Evolutionary conservation across 192 early-diverging fungal genomes (phyloP).

Genomic region (Entophlyctis helioformis): DNA sequence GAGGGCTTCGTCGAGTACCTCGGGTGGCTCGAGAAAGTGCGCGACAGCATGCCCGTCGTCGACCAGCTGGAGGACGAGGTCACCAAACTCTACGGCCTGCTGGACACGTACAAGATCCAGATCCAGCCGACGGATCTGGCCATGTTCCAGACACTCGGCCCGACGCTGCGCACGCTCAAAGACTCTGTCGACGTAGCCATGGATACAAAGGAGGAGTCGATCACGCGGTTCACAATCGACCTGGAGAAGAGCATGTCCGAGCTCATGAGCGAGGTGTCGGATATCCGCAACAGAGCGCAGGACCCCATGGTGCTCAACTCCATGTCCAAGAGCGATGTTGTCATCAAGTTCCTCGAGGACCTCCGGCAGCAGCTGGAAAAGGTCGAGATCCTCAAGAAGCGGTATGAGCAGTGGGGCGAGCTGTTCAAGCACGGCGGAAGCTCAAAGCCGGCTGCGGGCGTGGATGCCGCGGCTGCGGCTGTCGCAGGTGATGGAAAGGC

Average conservation of each 20-base stretch:
- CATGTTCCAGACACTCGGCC: conserved; percentile 42
- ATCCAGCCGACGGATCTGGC: conserved; percentile 50
- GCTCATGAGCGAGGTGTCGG: conserved; percentile 37
- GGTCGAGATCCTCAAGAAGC: conserved; percentile 25
- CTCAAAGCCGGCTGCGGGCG: conserved; percentile 1
- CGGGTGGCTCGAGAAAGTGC: conserved; percentile 48
- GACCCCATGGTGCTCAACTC: conserved; percentile 49
- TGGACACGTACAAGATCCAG: conserved; percentile 35
- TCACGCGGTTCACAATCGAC: conserved; percentile 35
- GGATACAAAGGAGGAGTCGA: conserved; percentile 48
- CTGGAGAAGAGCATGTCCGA: conserved; percentile 33
- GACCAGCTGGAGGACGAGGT: conserved; percentile 37
- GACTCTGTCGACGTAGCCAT: conserved; percentile 43
- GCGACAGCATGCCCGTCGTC: conserved; percentile 23
- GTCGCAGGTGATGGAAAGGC: too few relatives aligned
- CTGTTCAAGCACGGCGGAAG: conserved; percentile 42
- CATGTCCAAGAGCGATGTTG: conserved; percentile 27
- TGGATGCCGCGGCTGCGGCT: too few relatives aligned
- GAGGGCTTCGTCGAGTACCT: conserved; percentile 54
- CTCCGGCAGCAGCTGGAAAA: conserved; percentile 22
- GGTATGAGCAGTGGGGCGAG: conserved; percentile 37
- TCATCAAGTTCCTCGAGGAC: conserved; percentile 39
- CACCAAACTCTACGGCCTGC: conserved; percentile 27
- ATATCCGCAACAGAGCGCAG: conserved; percentile 43
- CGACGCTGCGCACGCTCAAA: conserved; percentile 40